Evolutionary conservation across 2,329 filamentous ascomycete genomes (phyloP), one percentile per base, ranked within the genome.

Genomic region (Sordariomycetes sp.): DNA sequence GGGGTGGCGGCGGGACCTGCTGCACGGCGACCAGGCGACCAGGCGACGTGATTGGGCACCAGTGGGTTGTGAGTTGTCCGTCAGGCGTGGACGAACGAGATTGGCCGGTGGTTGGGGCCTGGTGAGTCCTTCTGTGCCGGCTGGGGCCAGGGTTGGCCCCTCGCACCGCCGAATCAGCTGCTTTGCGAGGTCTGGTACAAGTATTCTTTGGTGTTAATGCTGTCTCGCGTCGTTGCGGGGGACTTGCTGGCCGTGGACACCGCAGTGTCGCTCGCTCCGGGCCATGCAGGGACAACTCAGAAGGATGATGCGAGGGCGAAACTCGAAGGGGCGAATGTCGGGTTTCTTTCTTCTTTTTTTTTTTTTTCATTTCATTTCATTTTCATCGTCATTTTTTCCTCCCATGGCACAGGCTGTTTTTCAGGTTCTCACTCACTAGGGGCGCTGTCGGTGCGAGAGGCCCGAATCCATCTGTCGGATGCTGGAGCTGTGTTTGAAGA

Each of bases 281-380:
- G 12, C 56, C 50, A 58, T 58, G 56, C 56, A 58, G 37, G 28
- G 50, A 53, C 56, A 58, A 58, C 56, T 53, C 56, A 58, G 56
- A 58, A 22, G 50, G 35, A 20, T 28, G 25, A 34, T 24, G 25
- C 10, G 56, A 22, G 40, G 48, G 48, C 43, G 18, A 32, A 20
- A 50, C 48, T 34, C 50, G 37, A 20, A 24, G 56, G 53, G 56
- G 56, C 56, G 51, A 51, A 8, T 7, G 11, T 24, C 25, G 28
- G 50, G 50, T n/a, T n/a, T n/a, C n/a, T n/a, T n/a, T n/a, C n/a
- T n/a, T n/a, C n/a, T n/a, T n/a, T n/a, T n/a, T n/a, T n/a, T n/a
- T n/a, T n/a, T n/a, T n/a, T n/a, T n/a, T n/a, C n/a, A n/a, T n/a
- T n/a, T n/a, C n/a, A n/a, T n/a, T n/a, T n/a, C n/a, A n/a, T n/a